Evolutionary conservation across 768 basidiomycete genomes (phyloP), one percentile per base, ranked within the genome.

Genomic region (Holtermannia corniformis): DNA sequence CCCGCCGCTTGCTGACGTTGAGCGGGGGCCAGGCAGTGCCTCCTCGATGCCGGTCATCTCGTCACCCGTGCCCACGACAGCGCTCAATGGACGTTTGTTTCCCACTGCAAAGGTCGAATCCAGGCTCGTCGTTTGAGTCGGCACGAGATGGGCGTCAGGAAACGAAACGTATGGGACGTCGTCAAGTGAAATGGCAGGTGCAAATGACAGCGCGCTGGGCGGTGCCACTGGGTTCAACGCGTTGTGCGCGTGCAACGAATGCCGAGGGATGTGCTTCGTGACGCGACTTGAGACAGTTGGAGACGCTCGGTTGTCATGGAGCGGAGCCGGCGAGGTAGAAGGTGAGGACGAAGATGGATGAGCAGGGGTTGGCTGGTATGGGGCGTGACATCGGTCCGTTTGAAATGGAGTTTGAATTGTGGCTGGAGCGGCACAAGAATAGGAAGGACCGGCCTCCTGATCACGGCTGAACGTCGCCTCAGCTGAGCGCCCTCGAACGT

Each of bases 311-410:
- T n/a, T n/a, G n/a, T n/a, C n/a, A n/a, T n/a, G n/a, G n/a, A n/a
- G n/a, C n/a, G 40, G 45, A 20, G 43, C 43, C 26, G 41, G 42
- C 27, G 28, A 19, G 19, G 45, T 37, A 5, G 48, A 46, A 16
- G 57, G 52, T 0, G 57, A 58, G 25, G 42, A 54, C 41, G 52
- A 37, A 3, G 52, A 52, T 4, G 54, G 23, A 4, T 49, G 27
- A 4, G 40, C 48, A 12, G 52, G 52, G 5, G 52, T 45, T 19
- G 28, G 47, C 40, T 27, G 41, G 41, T 22, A 44, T 19, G 22
- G 24, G n/a, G 41, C 22, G 24, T 23, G 20, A 10, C 26, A 49
- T 5, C 26, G 12, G 32, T 7, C 10, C 32, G 32, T n/a, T n/a
- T n/a, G n/a, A n/a, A n/a, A n/a, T n/a, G 32, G 32, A 7, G 32